Conservation (phyloP, 2,329 filamentous ascomycete genomes). For the Cladophialophora bantiana region DNA sequence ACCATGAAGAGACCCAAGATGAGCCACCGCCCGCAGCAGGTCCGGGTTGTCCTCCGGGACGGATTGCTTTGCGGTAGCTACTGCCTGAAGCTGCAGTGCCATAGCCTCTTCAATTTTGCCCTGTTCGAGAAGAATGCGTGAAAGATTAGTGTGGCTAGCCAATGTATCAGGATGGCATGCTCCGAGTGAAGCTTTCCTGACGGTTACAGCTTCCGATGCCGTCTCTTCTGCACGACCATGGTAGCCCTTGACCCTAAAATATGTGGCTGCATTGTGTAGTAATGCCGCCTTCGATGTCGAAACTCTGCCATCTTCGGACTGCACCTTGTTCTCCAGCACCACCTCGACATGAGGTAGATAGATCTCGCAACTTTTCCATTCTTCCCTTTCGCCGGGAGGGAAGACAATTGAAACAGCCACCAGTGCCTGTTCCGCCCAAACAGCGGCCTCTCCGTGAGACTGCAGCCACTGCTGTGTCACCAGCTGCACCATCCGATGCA, state of each 20-base stretch:
- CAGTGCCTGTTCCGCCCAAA: slow-evolving; percentile 17
- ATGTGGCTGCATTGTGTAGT: slow-evolving; percentile 9
- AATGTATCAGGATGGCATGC: slow-evolving; percentile 17
- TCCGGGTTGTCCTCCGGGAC: background rate
- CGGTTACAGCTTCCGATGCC: background rate
- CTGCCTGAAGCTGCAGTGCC: background rate
- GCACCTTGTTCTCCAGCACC: background rate
- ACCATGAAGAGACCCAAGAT: slow-evolving; percentile 33
- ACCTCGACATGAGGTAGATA: slow-evolving; percentile 17
- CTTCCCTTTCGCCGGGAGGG: slow-evolving; percentile 19
- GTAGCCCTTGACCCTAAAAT: slow-evolving; percentile 27
- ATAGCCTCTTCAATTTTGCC: slow-evolving; percentile 35
- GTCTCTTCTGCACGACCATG: slow-evolving; percentile 31
- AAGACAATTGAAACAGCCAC: slow-evolving; percentile 17
- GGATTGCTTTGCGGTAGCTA: background rate
- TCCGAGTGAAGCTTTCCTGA: slow-evolving; percentile 27
- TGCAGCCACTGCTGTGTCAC: slow-evolving; percentile 23
- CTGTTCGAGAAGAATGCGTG: slow-evolving; percentile 39
- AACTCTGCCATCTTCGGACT: background rate
- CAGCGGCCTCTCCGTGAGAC: background rate
- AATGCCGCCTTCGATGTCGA: slow-evolving; percentile 9
- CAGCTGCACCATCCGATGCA: slow-evolving; percentile 39
- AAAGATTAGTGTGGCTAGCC: slow-evolving; percentile 36
- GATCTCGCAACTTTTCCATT: slow-evolving; percentile 16
- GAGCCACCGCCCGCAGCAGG: background rate